Conservation (phyloP, 2,329 filamentous ascomycete genomes). For the Calonectria pseudoreteaudii region DNA sequence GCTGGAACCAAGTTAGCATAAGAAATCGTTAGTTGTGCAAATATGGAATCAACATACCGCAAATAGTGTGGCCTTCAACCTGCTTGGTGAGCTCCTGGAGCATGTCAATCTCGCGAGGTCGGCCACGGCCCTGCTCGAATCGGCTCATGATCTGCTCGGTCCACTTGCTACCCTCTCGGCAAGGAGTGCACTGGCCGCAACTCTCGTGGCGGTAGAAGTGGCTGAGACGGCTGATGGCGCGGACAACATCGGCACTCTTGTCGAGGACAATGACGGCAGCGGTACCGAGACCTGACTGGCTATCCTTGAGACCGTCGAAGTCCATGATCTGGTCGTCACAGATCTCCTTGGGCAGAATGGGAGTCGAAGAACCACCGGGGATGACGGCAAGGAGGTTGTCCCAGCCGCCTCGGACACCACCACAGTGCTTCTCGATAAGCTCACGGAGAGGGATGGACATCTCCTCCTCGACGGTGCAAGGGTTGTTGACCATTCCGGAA, state of each 20-base stretch:
- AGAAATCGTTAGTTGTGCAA: background rate
- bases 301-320: constrained; percentile 98
- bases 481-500: constrained; percentile 98
- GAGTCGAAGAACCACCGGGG: constrained; percentile 95
- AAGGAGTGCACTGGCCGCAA: constrained; percentile 99
- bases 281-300: constrained; percentile 95
- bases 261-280: constrained; percentile 99
- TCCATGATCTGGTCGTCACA: constrained; percentile 99
- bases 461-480: constrained; percentile 97
- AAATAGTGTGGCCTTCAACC: constrained; percentile 99
- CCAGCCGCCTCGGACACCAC: constrained; percentile 96
- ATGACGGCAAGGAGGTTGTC: constrained; percentile 97
- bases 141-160: constrained; percentile 99
- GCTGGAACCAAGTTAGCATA: constrained; percentile 61
- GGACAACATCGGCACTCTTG: constrained; percentile 95
- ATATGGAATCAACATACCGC: constrained; percentile 69
- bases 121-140: constrained; percentile 91
- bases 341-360: constrained; percentile 88
- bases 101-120: constrained; percentile 97
- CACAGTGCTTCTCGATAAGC: constrained; percentile 98
- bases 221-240: constrained; percentile 90
- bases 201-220: constrained; percentile 99
- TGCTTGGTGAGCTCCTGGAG: constrained; percentile 99
- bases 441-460: constrained; percentile 98
- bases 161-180: constrained; percentile 98